Evolutionary conservation across 2,329 filamentous ascomycete species (phyloP), one percentile per base, ranked within the genome.

Genomic region (Fusarium mundagurra): DNA sequence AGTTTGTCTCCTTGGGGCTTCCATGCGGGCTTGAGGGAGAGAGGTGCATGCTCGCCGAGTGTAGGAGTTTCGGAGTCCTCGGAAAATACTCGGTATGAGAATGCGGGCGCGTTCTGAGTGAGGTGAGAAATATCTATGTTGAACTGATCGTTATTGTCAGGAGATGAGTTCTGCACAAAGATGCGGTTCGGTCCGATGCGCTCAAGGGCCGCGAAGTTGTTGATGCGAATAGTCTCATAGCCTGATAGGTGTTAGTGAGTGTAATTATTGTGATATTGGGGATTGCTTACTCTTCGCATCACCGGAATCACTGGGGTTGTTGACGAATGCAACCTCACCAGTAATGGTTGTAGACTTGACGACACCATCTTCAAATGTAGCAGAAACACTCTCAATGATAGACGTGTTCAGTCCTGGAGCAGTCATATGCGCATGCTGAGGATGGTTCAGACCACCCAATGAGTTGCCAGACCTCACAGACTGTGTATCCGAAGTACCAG

Each of bases 181-280:
- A 95, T 93, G 48, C 94, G 94, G 81, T 99, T 99, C 3, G 95
- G 95, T 1, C 95, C 95, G 64, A 99, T 95, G 78, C 94, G 95
- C 78, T 98, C 96, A 11, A 99, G 88, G n/a, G 89, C 88, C 16
- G 92, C 84, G 80, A 97, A 98, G 80, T 98, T 96, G 78, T 97
- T 94, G 68, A 99, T 90, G 27, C 94, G 92, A 74, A 98, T 92
- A 5, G 86, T 92, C 78, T 95, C 89, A 36, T 86, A 85, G 27
- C 84, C 88, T 90, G 34, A 3, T 4, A n/a, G 48, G 18, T 53
- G 61, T 78, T 59, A 75, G 57, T 33, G 9, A 11, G 17, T 27
- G 33, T 20, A 8, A 3, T 20, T 7, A n/a, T 22, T 10, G 14
- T 36, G 8, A 22, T 29, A 12, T 11, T 5, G n/a, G 13, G 6